Conservation (phyloP, 495 filamentous ascomycete genomes). For the Hypoxylon perforatum region DNA sequence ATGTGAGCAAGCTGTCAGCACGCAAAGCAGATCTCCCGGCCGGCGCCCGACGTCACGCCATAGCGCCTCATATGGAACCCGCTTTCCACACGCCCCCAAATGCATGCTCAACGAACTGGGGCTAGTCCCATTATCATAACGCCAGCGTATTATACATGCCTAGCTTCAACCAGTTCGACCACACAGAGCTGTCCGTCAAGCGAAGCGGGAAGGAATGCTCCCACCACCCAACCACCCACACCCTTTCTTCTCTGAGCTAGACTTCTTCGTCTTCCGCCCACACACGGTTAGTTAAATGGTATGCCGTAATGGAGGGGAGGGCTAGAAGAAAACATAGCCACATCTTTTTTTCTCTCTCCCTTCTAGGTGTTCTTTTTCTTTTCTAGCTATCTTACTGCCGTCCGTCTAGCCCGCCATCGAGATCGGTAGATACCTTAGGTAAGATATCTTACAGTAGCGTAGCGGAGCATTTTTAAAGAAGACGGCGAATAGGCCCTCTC, state of each 20-base stretch:
- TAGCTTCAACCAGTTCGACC: conserved; percentile 11
- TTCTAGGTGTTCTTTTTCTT: conserved; percentile 42
- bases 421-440: conserved; percentile 31
- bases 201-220: conserved; percentile 36
- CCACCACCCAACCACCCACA: conserved; percentile 11
- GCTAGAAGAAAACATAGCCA: conserved; percentile 26
- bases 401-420: conserved; percentile 54
- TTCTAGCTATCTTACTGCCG: conserved; percentile 55
- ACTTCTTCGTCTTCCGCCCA: conserved; percentile 12
- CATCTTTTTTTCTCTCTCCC: conserved; percentile 50
- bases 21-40: conserved; percentile 43
- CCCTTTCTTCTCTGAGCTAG: neutral
- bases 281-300: conserved; percentile 32
- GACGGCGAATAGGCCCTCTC: too few species aligned
- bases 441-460: conserved; percentile 38
- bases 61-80: conserved; percentile 30
- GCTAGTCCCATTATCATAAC: conserved; percentile 8
- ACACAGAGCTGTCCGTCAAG: conserved; percentile 18
- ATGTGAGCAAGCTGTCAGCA: conserved; percentile 44
- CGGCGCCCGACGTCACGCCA: conserved; percentile 39
- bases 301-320: conserved; percentile 30
- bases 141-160: conserved; percentile 19
- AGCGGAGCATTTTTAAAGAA: too few species aligned
- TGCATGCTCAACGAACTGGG: conserved; percentile 8
- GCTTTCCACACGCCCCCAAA: neutral